A percentile compares a stretch with the other conserved stretches of the same genome.
phyloP scores from a whole-genome alignment of 2,329 filamentous ascomycete species.

The Verticillium zaregamsianum region DNA sequence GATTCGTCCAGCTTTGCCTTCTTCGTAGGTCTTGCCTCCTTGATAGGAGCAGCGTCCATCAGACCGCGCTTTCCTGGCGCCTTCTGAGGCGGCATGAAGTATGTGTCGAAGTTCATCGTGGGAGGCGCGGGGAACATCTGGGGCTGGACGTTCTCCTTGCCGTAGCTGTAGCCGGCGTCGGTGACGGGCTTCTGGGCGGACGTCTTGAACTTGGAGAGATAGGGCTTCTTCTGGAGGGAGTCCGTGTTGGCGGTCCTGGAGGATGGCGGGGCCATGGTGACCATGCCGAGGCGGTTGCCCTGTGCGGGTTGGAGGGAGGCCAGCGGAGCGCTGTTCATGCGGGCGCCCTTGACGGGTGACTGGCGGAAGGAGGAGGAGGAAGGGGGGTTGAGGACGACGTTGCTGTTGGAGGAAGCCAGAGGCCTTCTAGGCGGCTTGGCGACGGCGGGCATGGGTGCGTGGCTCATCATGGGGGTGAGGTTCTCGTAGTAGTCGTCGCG shows the following conservation, averaged over 20 bases:
- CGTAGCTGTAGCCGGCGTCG: constrained; percentile 29
- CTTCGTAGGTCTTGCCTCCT: constrained; percentile 64
- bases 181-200: constrained; percentile 45
- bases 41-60: constrained; percentile 69
- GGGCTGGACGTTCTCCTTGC: constrained; percentile 55
- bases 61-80: constrained; percentile 56
- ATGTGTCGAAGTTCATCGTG: constrained; percentile 45
- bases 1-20: constrained; percentile 60
- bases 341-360: constrained; percentile 66
- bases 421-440: constrained; percentile 44
- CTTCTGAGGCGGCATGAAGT: constrained; percentile 39
- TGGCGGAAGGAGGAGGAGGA: constrained; percentile 46
- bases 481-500: constrained; percentile 47
- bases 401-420: constrained; percentile 49
- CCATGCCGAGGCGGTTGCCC: constrained; percentile 60
- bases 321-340: constrained; percentile 53
- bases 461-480: constrained; percentile 45
- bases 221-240: constrained; percentile 64
- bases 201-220: constrained; percentile 56
- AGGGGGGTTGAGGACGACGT: constrained; percentile 64
- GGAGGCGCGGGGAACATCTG: constrained; percentile 44
- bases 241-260: constrained; percentile 54
- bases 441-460: constrained; percentile 51
- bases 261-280: constrained; percentile 63
- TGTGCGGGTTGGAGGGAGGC: constrained; percentile 51